These are phyloP conservation scores for Smallanthus sonchifolius DNA, from an alignment of 129 eudicot species.

Conservation along the genomic window DNA sequence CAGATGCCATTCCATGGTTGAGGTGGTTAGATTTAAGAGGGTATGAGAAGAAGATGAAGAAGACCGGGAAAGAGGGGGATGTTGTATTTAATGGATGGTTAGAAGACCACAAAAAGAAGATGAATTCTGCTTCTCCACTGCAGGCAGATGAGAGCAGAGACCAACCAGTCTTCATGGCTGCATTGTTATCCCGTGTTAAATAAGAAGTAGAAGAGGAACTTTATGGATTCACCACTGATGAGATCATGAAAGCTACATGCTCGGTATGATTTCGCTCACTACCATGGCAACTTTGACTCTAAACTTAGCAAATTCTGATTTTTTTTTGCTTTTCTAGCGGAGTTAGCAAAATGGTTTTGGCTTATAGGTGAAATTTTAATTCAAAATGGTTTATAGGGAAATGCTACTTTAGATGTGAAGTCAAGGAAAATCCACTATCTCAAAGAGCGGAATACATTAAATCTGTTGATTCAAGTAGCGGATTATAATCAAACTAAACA, in stretches of 20 bases:
- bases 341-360: no score
- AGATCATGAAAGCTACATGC: slow-evolving; percentile 1
- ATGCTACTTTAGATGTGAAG: no score
- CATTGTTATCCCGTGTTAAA: slow-evolving; percentile 3
- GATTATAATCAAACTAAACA: no score
- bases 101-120: slow-evolving; percentile 20
- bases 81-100: not conserved
- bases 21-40: slow-evolving; percentile 26
- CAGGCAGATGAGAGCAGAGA: not conserved
- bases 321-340: no score
- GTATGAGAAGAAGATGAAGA: slow-evolving; percentile 22
- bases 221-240: slow-evolving; percentile 5
- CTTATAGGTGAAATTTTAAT: no score
- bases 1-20: slow-evolving; percentile 15
- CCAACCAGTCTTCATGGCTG: slow-evolving; percentile 9
- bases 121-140: not conserved
- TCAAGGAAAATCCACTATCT: no score
- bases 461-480: no score
- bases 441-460: no score
- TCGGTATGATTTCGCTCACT: not conserved
- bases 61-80: slow-evolving; percentile 13
- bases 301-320: no score
- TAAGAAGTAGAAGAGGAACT: not conserved
- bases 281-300: no score
- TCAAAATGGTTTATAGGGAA: no score